Percentiles rank a stretch among this genome's conserved stretches.
Conservation (phyloP, 139 green algal species). For the Prasinococcaceae sp. region DNA sequence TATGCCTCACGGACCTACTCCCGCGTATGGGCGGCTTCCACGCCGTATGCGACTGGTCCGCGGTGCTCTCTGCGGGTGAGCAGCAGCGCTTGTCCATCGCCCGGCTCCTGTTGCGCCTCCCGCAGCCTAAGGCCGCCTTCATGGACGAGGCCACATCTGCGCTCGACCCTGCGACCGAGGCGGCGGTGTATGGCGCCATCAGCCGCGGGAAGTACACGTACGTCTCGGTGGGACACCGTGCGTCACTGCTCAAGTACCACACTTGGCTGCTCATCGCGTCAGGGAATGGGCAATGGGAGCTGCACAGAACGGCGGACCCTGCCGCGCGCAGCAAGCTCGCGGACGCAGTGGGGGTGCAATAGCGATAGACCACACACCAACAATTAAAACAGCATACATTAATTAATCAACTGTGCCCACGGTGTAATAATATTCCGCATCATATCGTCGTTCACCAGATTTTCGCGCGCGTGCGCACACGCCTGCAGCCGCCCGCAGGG, state of each 20-base stretch:
- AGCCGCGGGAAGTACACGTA: not conserved
- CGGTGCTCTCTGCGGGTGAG: constrained; percentile 42
- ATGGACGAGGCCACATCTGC: constrained; percentile 26
- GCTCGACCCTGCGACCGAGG: constrained; percentile 23
- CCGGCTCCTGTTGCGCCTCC: constrained; percentile 50
- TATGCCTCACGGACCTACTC: not conserved
- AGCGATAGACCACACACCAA: no score
- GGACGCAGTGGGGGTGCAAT: no score
- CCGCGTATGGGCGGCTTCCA: constrained; percentile 10
- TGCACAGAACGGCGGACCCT: no score
- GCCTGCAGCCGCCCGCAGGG: no score
- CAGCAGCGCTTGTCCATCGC: constrained; percentile 74
- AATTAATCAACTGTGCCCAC: no score
- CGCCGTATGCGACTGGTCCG: constrained; percentile 19
- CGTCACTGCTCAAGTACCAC: constrained; percentile 9
- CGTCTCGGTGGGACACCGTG: constrained; percentile 20
- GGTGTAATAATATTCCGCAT: no score
- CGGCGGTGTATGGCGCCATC: constrained; percentile 15
- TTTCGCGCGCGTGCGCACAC: no score
- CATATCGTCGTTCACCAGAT: no score
- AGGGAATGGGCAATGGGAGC: no score
- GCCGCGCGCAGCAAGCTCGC: no score
- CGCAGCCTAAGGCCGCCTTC: constrained; percentile 11
- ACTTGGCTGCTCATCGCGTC: no score
- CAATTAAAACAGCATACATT: no score